Base-by-base conservation (phyloP, 495 filamentous ascomycete species). In the Sordaria brevicollis region DNA sequence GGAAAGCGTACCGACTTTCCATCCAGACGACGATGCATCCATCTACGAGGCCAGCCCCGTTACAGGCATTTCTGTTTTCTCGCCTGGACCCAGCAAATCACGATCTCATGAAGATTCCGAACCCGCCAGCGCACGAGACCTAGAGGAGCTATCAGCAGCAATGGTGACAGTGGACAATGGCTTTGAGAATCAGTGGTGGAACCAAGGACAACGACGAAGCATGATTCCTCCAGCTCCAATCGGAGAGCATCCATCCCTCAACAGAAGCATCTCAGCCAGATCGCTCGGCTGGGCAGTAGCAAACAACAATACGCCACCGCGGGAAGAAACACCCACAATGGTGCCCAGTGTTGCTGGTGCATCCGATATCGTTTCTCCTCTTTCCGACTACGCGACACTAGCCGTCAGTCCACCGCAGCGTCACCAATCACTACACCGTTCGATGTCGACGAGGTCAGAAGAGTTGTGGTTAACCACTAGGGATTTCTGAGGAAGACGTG, bases 151-250 rank as follows among this genome's bases (percentile, higher is more conserved):
- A 17, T 83, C 83, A 19, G 79, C 79, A 33, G 85, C 85, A 33
- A 84, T 87, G 84, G 83, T 87, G 80, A 86, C 85, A 5, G 83
- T 87, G 8, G 85, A 86, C 71, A 83, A 84, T 68, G 83, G 83
- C 11, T 84, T 85, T 41, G 83, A 85, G 75, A 81, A 80, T 73
- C 82, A 84, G 73, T 84, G 83, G 83, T 84, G 83, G 83, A 79
- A 83, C 68, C 81, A 82, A 67, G 82, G 82, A 6, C 54, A 31
- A 5, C 71, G 81, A 2, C 75, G 80, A 69, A 71, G 35, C 57
- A 70, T 71, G 49, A 3, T 36, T 25, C 10, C n/a, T 5, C 15
- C 73, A 65, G 39, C 31, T 31, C 62, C 66, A 0, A 37, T 34
- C 9, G 35, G 66, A 21, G 66, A 66, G 25, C 31, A 19, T n/a